Percentiles rank a stretch among this genome's conserved stretches.
phyloP scores from a whole-genome alignment of 805 yeast genomes.

The Zygosaccharomyces lentus region DNA sequence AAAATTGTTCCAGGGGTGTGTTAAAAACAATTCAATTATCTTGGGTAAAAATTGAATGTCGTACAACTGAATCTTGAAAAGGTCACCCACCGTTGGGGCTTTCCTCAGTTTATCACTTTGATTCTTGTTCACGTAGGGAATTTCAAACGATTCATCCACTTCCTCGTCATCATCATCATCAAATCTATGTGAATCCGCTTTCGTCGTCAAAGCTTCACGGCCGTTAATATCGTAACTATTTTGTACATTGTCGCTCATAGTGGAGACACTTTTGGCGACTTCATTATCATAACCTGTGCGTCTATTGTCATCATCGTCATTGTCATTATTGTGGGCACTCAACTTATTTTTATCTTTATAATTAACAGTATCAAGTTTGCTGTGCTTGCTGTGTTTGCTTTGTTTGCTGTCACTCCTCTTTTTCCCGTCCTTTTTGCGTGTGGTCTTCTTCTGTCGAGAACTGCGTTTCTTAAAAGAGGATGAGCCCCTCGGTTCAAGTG shows the following conservation, averaged over 20 bases:
- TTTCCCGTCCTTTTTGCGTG: conserved; percentile 8
- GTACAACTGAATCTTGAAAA: conserved; percentile 71
- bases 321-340: conserved; percentile 9
- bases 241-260: background rate
- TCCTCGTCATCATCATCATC: conserved; percentile 25
- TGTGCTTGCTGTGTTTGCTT: background rate
- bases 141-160: conserved; percentile 34
- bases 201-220: conserved; percentile 33
- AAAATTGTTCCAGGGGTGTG: conserved; percentile 95
- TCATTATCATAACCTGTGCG: conserved; percentile 9
- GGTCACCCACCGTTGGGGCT: conserved; percentile 80
- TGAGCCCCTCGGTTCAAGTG: conserved; percentile 8
- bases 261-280: conserved; percentile 3
- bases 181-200: background rate
- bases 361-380: background rate
- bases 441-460: conserved; percentile 14
- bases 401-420: conserved; percentile 1
- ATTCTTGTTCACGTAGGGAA: conserved; percentile 37
- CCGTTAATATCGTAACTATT: conserved; percentile 33
- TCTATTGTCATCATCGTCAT: conserved; percentile 12
- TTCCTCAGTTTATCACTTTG: conserved; percentile 43
- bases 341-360: conserved; percentile 2
- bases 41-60: conserved; percentile 67
- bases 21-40: conserved; percentile 70
- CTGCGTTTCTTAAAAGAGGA: background rate